phyloP scores from a whole-genome alignment of 805 yeast species.

The Candida insectalens region DNA sequence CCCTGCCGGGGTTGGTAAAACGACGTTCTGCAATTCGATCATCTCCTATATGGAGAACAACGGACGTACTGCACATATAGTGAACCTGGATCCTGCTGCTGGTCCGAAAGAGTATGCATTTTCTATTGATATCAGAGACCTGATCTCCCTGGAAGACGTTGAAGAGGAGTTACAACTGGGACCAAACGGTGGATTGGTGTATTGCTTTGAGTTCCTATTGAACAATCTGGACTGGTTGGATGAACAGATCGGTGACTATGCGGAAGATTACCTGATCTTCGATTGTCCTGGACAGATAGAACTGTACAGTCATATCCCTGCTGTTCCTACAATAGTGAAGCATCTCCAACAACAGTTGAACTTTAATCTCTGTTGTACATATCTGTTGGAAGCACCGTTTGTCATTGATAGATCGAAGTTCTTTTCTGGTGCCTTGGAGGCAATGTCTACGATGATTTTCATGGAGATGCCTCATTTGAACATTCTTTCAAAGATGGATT shows the following conservation, averaged over 20 bases:
- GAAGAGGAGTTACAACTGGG: slow-evolving; percentile 92
- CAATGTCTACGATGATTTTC: slow-evolving; percentile 97
- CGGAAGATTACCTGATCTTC: slow-evolving; percentile 87
- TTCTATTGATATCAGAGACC: slow-evolving; percentile 83
- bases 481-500: slow-evolving; percentile 76
- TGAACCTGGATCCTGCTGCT: slow-evolving; percentile 95
- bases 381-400: slow-evolving; percentile 88
- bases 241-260: slow-evolving; percentile 92
- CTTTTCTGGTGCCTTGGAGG: slow-evolving; percentile 90
- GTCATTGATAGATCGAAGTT: slow-evolving; percentile 85
- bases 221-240: slow-evolving; percentile 95
- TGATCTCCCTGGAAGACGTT: slow-evolving; percentile 85
- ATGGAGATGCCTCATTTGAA: slow-evolving; percentile 93
- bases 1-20: slow-evolving; percentile 96
- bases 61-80: slow-evolving; percentile 91
- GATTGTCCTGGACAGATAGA: slow-evolving; percentile 98
- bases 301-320: slow-evolving; percentile 88
- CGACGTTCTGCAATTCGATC: slow-evolving; percentile 85
- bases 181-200: slow-evolving; percentile 89
- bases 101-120: slow-evolving; percentile 88
- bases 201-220: slow-evolving; percentile 86
- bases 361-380: slow-evolving; percentile 87
- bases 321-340: slow-evolving; percentile 77
- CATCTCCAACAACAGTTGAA: slow-evolving; percentile 74
- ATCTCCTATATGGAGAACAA: slow-evolving; percentile 80